Base-by-base conservation (phyloP, 768 basidiomycete species). In the Amanita subjunquillea region DNA sequence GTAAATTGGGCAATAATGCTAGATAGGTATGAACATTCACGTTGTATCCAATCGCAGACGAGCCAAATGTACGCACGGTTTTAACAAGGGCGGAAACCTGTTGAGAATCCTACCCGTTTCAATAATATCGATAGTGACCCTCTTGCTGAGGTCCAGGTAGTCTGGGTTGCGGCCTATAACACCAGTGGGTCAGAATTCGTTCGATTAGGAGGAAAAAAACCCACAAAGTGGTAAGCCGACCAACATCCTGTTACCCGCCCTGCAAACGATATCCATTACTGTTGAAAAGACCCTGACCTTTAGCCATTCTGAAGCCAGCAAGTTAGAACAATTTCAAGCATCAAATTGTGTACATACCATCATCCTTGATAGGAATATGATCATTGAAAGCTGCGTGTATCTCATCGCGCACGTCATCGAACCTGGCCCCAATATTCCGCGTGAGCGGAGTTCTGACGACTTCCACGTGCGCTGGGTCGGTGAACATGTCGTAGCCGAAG, bases 151-250 rank as follows among this genome's bases (percentile, higher is more conserved):
- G 0, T 53, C 52, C 13, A 56, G 22, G 29, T 58, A 64, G 6
- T 58, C 60, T 2, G 51, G 54, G 51, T 63, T 46, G 27, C 61
- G 57, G 47, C 63, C 65, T 65, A 20, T 20, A 6, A 25, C 27
- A 44, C 10, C 9, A 20, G 17, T 25, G n/a, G 29, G 23, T 15
- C n/a, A 45, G n/a, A 29, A 27, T 46, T 46, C 10, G 2, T 22
- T 17, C 13, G 13, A 13, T 13, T 1, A 67, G 4, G 10, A 12
- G 10, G 12, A 10, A 10, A 40, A 51, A 4, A 17, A 38, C 44
- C 9, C 27, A 66, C 65, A 66, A 22, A 66, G 52, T 1, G 63
- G 61, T n/a, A 61, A 52, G 9, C 65, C 65, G 3, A 66, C 60
- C 27, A 66, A 60, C 34, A 59, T 57, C 2, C 65, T 56, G 30